phyloP scores from a whole-genome alignment of 2,329 filamentous ascomycete genomes.

The Fusarium lyarnte region DNA sequence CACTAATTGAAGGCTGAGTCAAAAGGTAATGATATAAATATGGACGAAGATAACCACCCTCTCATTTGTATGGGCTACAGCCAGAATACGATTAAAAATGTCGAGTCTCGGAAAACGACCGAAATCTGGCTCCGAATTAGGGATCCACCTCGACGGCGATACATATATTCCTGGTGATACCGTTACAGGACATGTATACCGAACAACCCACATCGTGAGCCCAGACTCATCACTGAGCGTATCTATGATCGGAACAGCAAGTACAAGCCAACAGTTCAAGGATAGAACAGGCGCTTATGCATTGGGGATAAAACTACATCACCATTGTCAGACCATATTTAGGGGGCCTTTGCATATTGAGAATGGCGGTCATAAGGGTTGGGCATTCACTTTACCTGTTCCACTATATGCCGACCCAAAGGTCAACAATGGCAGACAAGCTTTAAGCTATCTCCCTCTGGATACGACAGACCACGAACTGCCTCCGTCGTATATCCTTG shows the following conservation, averaged over 20 bases:
- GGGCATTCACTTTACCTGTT: not conserved
- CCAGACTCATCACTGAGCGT: not conserved
- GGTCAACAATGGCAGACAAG: not conserved
- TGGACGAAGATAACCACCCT: fast-evolving
- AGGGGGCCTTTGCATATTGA: not conserved
- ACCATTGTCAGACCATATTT: not conserved
- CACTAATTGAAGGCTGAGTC: not conserved
- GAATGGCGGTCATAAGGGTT: not conserved
- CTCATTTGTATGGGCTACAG: not conserved
- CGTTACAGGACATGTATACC: not conserved
- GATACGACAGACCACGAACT: not conserved
- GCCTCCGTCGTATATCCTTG: not conserved
- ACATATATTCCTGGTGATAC: not conserved
- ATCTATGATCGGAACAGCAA: not conserved
- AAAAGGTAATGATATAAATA: not conserved
- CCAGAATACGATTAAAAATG: not conserved
- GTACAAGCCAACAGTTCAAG: not conserved
- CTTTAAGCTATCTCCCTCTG: not conserved
- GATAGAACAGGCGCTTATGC: not conserved
- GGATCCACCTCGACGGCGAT: not conserved
- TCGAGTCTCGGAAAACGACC: not conserved
- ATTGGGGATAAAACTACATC: not conserved
- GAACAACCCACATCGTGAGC: not conserved
- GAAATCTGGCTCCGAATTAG: not conserved
- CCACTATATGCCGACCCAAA: not conserved